Evolutionary conservation across 192 early-diverging fungal genomes (phyloP).

Genomic region (Funneliformis mosseae): DNA sequence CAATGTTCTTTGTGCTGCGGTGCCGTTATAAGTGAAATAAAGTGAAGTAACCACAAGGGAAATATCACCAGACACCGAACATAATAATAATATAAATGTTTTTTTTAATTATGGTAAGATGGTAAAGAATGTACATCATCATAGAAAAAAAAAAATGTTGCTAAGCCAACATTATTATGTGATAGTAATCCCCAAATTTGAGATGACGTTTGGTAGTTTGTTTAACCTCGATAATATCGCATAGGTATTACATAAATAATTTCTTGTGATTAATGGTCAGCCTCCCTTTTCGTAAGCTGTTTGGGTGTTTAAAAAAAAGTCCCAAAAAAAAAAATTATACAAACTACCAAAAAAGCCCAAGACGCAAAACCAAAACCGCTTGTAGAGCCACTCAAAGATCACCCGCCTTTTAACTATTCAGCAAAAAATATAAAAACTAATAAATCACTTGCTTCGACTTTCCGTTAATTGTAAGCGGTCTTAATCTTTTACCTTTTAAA

Average conservation of each 20-base stretch:
- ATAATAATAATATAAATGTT: too few species aligned
- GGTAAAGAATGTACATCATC: too few species aligned
- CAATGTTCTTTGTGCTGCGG: too few species aligned
- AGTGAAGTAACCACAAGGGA: too few species aligned
- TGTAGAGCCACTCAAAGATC: background rate
- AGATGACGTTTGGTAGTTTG: background rate
- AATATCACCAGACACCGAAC: too few species aligned
- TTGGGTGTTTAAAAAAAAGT: background rate
- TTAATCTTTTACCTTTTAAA: background rate
- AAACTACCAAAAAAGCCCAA: constrained; percentile 8
- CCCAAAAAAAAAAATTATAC: constrained; percentile 1
- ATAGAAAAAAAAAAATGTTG: too few species aligned
- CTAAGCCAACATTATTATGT: background rate
- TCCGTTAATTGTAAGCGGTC: constrained; percentile 1
- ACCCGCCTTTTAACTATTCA: background rate
- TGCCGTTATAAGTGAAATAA: too few species aligned
- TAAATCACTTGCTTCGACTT: background rate
- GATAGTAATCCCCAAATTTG: background rate
- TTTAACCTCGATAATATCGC: background rate
- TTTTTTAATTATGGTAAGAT: too few species aligned
- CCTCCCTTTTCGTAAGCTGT: constrained; percentile 23
- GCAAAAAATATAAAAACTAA: background rate
- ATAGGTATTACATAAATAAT: background rate
- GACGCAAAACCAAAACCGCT: background rate
- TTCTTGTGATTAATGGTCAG: background rate